Evolutionary conservation across 2,329 filamentous ascomycete genomes (phyloP).

Genomic region (Monosporascus cannonballus): DNA sequence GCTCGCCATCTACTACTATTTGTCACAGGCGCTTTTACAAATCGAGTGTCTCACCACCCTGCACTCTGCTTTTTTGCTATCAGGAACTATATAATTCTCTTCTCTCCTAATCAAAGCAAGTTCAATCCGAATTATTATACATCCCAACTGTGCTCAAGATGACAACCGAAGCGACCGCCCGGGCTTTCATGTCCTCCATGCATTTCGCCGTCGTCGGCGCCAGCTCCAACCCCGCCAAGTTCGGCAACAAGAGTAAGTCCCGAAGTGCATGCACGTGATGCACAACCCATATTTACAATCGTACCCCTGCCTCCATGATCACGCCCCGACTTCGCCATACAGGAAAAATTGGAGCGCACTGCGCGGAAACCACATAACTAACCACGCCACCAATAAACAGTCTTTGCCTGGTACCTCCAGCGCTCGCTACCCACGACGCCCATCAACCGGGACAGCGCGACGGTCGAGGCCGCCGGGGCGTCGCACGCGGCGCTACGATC

Average conservation of each 20-base stretch:
- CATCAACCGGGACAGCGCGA: conserved; percentile 67
- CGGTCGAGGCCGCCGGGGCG: conserved; percentile 54
- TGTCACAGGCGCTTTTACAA: conserved; percentile 3
- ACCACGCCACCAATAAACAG: conserved; percentile 35
- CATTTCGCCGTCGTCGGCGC: conserved; percentile 87
- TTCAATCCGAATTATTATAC: no score
- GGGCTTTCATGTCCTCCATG: conserved; percentile 72
- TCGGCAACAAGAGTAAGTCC: conserved; percentile 73
- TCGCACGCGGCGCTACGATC: conserved; percentile 60
- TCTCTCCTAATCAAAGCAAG: not conserved
- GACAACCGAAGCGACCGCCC: conserved; percentile 65
- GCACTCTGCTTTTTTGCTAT: no score
- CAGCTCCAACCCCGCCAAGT: conserved; percentile 77
- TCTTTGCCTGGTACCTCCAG: conserved; percentile 82
- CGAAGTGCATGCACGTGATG: not conserved
- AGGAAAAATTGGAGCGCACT: not conserved
- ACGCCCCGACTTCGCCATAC: not conserved
- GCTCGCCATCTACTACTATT: conserved; percentile 8
- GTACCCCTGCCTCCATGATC: not conserved
- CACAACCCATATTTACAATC: not conserved
- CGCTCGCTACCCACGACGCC: conserved; percentile 74
- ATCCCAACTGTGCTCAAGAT: conserved; percentile 30
- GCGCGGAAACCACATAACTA: conserved; percentile 3
- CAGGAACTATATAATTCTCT: no score
- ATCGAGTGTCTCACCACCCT: fast-evolving